Conservation (phyloP, 1,284 basidiomycete genomes). For the Sutorius eximius region DNA sequence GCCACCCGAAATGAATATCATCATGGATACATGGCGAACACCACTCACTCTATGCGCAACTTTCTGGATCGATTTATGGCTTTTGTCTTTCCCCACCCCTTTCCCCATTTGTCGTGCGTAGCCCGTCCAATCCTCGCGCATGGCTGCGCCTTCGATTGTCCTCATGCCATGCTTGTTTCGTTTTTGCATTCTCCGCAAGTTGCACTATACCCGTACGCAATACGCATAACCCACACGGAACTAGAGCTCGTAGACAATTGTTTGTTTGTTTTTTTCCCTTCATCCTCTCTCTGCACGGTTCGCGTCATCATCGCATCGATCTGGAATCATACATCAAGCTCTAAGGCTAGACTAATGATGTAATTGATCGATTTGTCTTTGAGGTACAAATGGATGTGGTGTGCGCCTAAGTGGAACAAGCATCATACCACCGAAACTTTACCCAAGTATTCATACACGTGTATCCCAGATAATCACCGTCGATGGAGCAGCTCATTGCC, state of each 20-base stretch:
- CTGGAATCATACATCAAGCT: background rate
- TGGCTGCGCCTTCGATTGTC: background rate
- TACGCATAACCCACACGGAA: background rate
- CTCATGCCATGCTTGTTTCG: background rate
- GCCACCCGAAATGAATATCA: slow-evolving; percentile 9
- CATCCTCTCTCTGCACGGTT: background rate
- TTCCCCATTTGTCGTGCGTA: background rate
- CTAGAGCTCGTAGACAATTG: background rate
- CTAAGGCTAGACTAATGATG: background rate
- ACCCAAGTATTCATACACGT: too few species aligned
- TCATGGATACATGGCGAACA: slow-evolving; percentile 3
- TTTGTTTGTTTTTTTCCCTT: background rate
- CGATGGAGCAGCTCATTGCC: too few species aligned
- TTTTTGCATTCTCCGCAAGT: background rate
- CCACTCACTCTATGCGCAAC: slow-evolving; percentile 8
- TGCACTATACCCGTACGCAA: background rate
- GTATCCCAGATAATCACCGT: too few species aligned
- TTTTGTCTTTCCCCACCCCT: background rate
- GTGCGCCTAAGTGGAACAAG: background rate
- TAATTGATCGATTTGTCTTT: background rate
- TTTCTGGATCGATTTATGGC: slow-evolving; percentile 4
- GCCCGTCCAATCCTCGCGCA: background rate
- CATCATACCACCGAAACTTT: too few species aligned
- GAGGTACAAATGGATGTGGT: background rate
- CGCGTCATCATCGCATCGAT: background rate